These are phyloP conservation scores for Ganoderma sinense DNA, from an alignment of 1,284 basidiomycete genomes.

Conservation along the genomic window DNA sequence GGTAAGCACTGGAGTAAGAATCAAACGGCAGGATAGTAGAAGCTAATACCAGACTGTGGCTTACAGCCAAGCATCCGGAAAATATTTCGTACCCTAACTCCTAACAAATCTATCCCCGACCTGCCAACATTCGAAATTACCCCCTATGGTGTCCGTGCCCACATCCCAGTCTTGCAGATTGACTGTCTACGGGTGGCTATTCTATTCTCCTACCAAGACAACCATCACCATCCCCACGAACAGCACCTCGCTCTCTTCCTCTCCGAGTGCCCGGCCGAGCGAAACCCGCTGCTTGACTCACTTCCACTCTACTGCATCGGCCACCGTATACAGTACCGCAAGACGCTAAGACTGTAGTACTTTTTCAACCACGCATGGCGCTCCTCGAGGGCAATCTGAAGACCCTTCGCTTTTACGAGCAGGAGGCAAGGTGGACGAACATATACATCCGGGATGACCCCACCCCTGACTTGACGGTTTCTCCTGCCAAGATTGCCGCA, in stretches of 20 bases:
- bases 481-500: background rate
- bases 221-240: background rate
- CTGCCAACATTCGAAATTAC: background rate
- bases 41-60: background rate
- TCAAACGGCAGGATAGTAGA: background rate
- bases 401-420: background rate
- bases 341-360: background rate
- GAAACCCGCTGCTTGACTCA: background rate
- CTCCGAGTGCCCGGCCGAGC: background rate
- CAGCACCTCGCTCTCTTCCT: background rate
- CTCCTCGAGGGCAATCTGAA: background rate
- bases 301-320: background rate
- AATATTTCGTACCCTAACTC: background rate
- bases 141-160: background rate
- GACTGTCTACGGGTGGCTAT: background rate
- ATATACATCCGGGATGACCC: background rate
- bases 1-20: background rate
- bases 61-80: background rate
- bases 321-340: background rate
- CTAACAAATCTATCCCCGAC: background rate
- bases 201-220: background rate
- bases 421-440: background rate
- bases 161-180: background rate
- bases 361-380: background rate
- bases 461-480: background rate